phyloP scores from a whole-genome alignment of 73 alveolate species.

The Stentor coeruleus region DNA sequence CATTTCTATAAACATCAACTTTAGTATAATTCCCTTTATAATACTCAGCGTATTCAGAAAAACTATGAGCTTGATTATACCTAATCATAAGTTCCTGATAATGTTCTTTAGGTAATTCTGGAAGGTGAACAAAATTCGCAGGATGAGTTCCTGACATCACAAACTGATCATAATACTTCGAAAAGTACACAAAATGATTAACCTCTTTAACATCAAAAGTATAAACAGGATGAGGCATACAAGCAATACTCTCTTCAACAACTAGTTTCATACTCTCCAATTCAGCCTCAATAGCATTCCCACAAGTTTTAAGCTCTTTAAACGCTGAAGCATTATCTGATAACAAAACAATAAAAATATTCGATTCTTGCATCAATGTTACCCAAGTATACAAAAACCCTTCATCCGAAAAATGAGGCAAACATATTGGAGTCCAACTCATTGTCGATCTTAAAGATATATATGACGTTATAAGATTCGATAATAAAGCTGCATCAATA shows the following conservation, averaged over 20 bases:
- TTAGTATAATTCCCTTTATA: neutral
- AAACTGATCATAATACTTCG: neutral
- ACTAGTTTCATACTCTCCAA: neutral
- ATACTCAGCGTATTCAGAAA: neutral
- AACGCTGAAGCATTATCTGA: constrained; percentile 22
- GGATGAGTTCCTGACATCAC: constrained; percentile 9
- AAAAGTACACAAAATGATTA: neutral
- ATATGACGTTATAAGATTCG: neutral
- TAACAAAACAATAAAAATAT: neutral
- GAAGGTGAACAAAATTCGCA: neutral
- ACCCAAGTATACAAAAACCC: constrained; percentile 19
- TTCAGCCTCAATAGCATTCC: neutral
- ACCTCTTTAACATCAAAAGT: neutral
- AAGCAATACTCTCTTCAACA: neutral
- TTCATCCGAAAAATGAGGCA: constrained; percentile 22
- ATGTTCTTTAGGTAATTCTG: neutral
- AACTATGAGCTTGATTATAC: neutral
- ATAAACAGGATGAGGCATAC: neutral
- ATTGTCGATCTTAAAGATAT: neutral
- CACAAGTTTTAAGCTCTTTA: constrained; percentile 23
- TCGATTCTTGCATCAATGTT: neutral
- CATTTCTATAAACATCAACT: constrained; percentile 17
- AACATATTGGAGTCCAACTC: constrained; percentile 25
- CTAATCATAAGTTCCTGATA: constrained; percentile 1
- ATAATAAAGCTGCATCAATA: neutral